Evolutionary conservation across 2,329 filamentous ascomycete genomes (phyloP).

Genomic region (Pseudocercospora eumusae): DNA sequence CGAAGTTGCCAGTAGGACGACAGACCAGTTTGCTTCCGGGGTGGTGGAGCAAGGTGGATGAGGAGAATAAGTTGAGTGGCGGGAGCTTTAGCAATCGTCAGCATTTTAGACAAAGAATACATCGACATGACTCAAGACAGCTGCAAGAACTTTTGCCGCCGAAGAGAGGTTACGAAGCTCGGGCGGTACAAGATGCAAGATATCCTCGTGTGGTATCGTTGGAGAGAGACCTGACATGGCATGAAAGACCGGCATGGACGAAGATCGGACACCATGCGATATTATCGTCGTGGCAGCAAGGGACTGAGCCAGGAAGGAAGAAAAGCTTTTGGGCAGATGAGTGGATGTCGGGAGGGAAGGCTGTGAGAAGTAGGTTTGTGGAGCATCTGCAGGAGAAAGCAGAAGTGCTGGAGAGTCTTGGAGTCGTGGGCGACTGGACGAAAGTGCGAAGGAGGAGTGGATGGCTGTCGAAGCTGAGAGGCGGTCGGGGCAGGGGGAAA

Average conservation of each 20-base stretch:
- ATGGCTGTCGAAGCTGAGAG: not conserved
- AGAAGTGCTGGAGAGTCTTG: constrained; percentile 11
- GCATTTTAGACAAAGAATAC: not conserved
- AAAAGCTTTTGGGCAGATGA: not conserved
- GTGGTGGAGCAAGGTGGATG: not conserved
- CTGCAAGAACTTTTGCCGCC: constrained; percentile 4
- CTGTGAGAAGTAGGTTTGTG: constrained; percentile 12
- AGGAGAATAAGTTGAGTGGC: not conserved
- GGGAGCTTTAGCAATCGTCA: not conserved
- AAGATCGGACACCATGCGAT: constrained; percentile 13
- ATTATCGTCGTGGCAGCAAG: constrained; percentile 7
- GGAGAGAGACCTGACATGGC: not conserved
- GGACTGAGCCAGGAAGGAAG: not conserved
- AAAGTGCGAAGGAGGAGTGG: not conserved
- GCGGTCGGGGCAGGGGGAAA: not conserved
- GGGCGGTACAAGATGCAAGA: not conserved
- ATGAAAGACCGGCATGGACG: constrained; percentile 13
- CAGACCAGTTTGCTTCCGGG: constrained; percentile 1
- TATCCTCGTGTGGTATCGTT: constrained; percentile 4
- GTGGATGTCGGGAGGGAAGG: not conserved
- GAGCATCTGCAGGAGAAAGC: constrained; percentile 20
- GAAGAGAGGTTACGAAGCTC: not conserved
- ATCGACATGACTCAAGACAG: not conserved
- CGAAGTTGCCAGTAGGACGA: not conserved
- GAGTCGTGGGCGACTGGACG: not conserved